phyloP scores from a whole-genome alignment of 306 rosid genomes.

The Benincasa hispida region DNA sequence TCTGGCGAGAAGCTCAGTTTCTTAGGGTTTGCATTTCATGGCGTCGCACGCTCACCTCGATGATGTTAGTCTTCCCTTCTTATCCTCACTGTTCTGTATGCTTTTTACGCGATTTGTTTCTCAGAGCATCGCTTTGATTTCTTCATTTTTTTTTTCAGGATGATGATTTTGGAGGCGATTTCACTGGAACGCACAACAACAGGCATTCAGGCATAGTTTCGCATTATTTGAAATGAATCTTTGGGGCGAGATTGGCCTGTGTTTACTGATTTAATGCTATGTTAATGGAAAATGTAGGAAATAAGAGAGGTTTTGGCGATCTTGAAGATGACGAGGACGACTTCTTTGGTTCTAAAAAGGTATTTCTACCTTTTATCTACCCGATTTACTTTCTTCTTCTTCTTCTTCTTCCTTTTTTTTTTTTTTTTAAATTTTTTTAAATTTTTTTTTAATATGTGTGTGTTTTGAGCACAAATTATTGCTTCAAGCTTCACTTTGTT shows the following conservation, averaged over 20 bases:
- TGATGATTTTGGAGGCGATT: constrained; percentile 72
- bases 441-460: no score
- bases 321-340: constrained; percentile 56
- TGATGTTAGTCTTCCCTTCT: constrained; percentile 16
- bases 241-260: constrained; percentile 3
- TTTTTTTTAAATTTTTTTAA: no score
- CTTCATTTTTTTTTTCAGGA: constrained; percentile 28
- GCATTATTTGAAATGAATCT: background rate
- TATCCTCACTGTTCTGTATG: background rate
- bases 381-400: background rate
- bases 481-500: background rate
- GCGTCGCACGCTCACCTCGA: constrained; percentile 29
- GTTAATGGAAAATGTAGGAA: constrained; percentile 19
- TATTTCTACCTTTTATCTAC: background rate
- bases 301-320: constrained; percentile 61
- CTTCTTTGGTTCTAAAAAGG: constrained; percentile 53
- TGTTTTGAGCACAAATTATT: background rate
- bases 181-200: constrained; percentile 25
- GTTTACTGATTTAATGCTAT: background rate
- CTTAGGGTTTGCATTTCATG: constrained; percentile 24
- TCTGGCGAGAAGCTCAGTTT: background rate
- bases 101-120: background rate
- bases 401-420: no score
- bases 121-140: background rate
- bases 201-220: constrained; percentile 38